Conservation (phyloP, 306 rosid species). For the Ziziphus jujuba region DNA sequence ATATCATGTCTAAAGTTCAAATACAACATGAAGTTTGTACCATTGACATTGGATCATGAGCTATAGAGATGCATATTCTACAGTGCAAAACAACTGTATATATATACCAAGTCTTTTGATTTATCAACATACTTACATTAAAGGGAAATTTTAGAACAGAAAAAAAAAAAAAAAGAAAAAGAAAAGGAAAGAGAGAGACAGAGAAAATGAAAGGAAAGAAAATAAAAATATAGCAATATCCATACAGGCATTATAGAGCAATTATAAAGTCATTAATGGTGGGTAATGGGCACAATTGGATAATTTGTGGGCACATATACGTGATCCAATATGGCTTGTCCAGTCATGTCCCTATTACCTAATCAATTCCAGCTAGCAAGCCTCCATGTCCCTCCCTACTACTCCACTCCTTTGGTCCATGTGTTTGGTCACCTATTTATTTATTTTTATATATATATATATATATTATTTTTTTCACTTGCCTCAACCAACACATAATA, state of each 20-base stretch:
- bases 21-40: too few species aligned
- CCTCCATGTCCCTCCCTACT: not conserved
- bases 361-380: slow-evolving; percentile 21
- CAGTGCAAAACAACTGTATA: too few species aligned
- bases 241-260: slow-evolving; percentile 8
- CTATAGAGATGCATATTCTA: too few species aligned
- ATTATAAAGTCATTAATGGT: slow-evolving; percentile 10
- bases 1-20: too few species aligned
- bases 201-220: slow-evolving; percentile 3
- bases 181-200: too few species aligned
- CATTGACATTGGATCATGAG: not conserved
- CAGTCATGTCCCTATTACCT: slow-evolving; percentile 29
- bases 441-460: too few species aligned
- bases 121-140: too few species aligned
- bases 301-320: slow-evolving; percentile 12
- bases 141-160: too few species aligned
- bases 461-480: too few species aligned
- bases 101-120: too few species aligned
- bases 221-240: not conserved
- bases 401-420: slow-evolving; percentile 12
- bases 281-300: slow-evolving; percentile 20
- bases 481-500: not conserved
- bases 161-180: not conserved
- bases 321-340: slow-evolving; percentile 35
- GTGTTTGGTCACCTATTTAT: slow-evolving; percentile 6